Evolutionary conservation across 73 alveolate genomes (phyloP).

Genomic region (Chromera velia): DNA sequence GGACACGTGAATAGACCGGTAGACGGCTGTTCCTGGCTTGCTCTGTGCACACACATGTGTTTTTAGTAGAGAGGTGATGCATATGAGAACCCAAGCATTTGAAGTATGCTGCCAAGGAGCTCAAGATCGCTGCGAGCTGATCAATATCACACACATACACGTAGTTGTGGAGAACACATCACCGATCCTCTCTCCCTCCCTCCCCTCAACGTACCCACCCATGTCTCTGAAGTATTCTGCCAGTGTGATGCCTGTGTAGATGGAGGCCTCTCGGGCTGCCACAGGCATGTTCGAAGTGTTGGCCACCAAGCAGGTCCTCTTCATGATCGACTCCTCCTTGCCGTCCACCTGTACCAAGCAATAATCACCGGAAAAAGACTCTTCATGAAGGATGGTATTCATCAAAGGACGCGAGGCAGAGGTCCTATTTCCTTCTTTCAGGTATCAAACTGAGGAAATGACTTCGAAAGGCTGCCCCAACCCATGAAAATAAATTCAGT

Average conservation of each 20-base stretch:
- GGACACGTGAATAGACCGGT: no score
- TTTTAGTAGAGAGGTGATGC: no score
- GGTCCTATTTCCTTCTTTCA: no score
- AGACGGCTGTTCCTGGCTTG: no score
- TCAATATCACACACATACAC: no score
- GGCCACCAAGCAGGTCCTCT: constrained; percentile 94
- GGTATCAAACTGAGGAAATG: no score
- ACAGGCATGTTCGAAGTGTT: constrained; percentile 98
- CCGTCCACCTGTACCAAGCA: constrained; percentile 4
- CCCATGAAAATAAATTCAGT: background rate
- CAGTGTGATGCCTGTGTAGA: constrained; percentile 88
- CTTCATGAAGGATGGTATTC: background rate
- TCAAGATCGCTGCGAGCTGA: no score
- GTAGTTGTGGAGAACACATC: no score
- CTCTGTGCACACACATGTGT: no score
- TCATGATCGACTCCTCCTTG: constrained; percentile 82
- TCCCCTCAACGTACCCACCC: constrained; percentile 94
- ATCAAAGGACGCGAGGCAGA: background rate
- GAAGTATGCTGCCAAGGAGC: no score
- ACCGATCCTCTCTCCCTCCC: no score
- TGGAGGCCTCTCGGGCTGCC: constrained; percentile 99
- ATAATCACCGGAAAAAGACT: background rate
- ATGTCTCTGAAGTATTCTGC: constrained; percentile 99
- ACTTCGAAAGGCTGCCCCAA: background rate
- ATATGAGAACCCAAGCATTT: no score